Base-by-base conservation (phyloP, 768 basidiomycete species). In the Gymnopilus dilepis region DNA sequence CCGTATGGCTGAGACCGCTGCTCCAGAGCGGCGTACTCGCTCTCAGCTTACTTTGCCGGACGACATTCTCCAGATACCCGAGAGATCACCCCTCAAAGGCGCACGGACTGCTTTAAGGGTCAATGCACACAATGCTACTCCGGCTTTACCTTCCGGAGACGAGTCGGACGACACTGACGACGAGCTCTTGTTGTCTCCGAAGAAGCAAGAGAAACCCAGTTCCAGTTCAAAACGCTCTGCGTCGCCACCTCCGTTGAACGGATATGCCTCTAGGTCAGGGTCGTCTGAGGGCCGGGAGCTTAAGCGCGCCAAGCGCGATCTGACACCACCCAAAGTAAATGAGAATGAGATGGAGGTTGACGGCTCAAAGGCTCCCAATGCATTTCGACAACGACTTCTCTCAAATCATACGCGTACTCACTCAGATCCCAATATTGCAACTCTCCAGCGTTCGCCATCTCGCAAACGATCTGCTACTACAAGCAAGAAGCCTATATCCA, bases 81-180 rank as follows among this genome's bases (percentile, higher is more conserved):
- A 78, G 33, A 72, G 75, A 28, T 86, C 84, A 21, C 84, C 85
- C 1, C 74, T 86, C 74, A 86, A 86, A 69, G 75, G 78, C 67
- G 85, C 85, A 52, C 77, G 79, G 51, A 78, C 67, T 55, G 70
- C 78, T 12, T 65, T 74, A 48, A 73, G 72, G 60, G 76, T 68
- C 64, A 72, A 66, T 26, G 64, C 55, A 26, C 59, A 63, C 33
- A 56, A 53, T 28, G 54, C 38, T 33, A 56, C 59, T 61, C 50
- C 43, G n/a, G 26, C 48, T 12, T 53, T 54, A 59, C n/a, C 48
- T 19, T 43, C 37, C 22, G 43, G 58, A 45, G 65, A 70, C 19
- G 64, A 67, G 41, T 65, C 61, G 6, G 72, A 72, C 4, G 78
- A 79, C 30, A 72, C 72, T 6, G 82, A 84, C 51, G 82, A 84